Evolutionary conservation across 306 rosid species (phyloP).

Genomic region (Pyrus betulifolia): DNA sequence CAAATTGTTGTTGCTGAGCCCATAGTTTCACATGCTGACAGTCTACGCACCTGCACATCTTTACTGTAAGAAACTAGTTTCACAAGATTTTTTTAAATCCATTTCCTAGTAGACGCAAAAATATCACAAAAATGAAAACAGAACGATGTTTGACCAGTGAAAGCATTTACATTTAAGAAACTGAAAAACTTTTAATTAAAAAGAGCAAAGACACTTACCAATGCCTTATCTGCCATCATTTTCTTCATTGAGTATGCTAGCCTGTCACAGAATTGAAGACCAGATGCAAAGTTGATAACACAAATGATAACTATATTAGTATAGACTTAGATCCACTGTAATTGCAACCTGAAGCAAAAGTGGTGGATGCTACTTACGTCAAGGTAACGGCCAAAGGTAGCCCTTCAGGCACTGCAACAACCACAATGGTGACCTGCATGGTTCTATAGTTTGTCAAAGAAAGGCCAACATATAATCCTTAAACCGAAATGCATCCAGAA

Average conservation of each 20-base stretch:
- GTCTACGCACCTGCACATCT: slow-evolving; percentile 71
- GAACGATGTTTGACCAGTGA: not conserved
- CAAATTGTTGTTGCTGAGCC: slow-evolving; percentile 98
- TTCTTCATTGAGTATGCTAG: slow-evolving; percentile 96
- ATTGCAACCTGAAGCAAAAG: slow-evolving; percentile 4
- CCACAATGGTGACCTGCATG: slow-evolving; percentile 95
- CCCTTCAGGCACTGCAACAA: slow-evolving; percentile 99
- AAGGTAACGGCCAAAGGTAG: slow-evolving; percentile 97
- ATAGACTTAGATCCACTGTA: slow-evolving; percentile 1
- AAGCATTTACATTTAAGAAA: not conserved
- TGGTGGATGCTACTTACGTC: slow-evolving; percentile 53
- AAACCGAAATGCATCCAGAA: slow-evolving; percentile 12
- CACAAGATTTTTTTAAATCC: not conserved
- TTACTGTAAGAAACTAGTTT: slow-evolving; percentile 19
- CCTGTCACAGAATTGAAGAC: slow-evolving; percentile 30
- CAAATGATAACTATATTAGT: slow-evolving; percentile 7
- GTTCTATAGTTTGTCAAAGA: slow-evolving; percentile 29
- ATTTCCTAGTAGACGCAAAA: not conserved
- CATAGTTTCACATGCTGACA: slow-evolving; percentile 99
- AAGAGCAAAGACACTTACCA: slow-evolving; percentile 40
- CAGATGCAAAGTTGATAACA: slow-evolving; percentile 14
- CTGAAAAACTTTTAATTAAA: not conserved
- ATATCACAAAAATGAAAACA: not conserved
- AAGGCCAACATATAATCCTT: not conserved
- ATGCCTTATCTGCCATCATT: slow-evolving; percentile 98